Evolutionary conservation across 2,329 filamentous ascomycete genomes (phyloP).

Genomic region (Teratosphaeria nubilosa): DNA sequence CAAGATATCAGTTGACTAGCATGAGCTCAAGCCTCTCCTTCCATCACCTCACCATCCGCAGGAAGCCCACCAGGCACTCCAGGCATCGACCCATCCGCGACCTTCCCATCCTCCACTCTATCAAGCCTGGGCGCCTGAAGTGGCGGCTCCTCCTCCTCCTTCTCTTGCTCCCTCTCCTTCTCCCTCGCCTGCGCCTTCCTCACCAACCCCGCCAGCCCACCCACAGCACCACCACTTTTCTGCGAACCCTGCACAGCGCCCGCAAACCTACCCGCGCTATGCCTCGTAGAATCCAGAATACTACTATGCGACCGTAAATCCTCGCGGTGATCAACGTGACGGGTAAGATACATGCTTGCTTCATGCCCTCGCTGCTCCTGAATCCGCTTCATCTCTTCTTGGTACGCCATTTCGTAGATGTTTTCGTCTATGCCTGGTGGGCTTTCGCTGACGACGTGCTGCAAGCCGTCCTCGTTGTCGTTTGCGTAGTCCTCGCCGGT

Average conservation of each 20-base stretch:
- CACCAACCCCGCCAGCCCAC: conserved; percentile 3
- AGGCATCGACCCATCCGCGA: neutral
- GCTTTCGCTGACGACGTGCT: conserved; percentile 61
- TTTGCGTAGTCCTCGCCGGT: conserved; percentile 35
- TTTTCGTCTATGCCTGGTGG: conserved; percentile 76
- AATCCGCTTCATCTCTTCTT: conserved; percentile 70
- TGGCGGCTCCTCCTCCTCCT: neutral
- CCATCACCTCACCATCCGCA: neutral
- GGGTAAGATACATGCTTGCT: conserved; percentile 49
- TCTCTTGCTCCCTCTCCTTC: neutral
- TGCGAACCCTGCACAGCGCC: neutral
- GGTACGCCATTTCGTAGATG: conserved; percentile 81
- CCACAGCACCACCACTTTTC: neutral
- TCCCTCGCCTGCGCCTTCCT: conserved; percentile 2
- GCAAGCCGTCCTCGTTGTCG: neutral
- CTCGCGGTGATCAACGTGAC: conserved; percentile 38
- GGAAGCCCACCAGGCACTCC: neutral
- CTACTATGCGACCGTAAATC: conserved; percentile 24
- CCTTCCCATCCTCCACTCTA: neutral
- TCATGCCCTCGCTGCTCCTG: conserved; percentile 30
- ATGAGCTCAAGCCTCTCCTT: neutral
- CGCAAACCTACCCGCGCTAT: neutral
- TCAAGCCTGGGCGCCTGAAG: conserved; percentile 2
- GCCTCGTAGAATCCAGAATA: conserved; percentile 10
- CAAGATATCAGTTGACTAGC: no score